Evolutionary conservation across 768 basidiomycete species (phyloP).

Genomic region (Pisolithus albus): DNA sequence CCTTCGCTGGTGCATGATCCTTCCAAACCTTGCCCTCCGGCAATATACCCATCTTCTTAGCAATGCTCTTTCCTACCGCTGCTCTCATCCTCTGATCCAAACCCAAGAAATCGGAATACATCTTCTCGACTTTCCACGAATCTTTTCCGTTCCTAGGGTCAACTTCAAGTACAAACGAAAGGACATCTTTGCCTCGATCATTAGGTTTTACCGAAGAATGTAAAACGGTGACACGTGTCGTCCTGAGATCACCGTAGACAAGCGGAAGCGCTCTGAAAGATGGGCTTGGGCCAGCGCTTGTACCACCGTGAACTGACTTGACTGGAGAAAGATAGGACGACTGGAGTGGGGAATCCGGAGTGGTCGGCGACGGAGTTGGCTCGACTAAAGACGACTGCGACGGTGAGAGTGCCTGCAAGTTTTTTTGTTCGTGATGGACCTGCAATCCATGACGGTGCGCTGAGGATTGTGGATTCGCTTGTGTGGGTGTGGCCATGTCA

Average conservation of each 20-base stretch:
- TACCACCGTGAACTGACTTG: conserved; percentile 12
- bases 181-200: conserved; percentile 85
- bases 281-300: conserved; percentile 25
- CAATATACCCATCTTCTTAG: conserved; percentile 71
- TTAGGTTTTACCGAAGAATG: conserved; percentile 84
- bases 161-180: conserved; percentile 80
- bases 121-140: conserved; percentile 82
- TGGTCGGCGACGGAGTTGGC: conserved; percentile 8
- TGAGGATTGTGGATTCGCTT: conserved; percentile 17
- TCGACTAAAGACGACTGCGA: conserved; percentile 18
- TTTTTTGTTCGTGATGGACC: conserved; percentile 20
- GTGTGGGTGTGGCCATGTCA: conserved; percentile 7
- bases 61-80: conserved; percentile 50
- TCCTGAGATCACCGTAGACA: conserved; percentile 62
- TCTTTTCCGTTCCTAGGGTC: conserved; percentile 66
- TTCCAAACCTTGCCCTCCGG: conserved; percentile 95
- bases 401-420: conserved; percentile 16
- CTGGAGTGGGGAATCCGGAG: conserved; percentile 24
- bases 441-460: conserved; percentile 3
- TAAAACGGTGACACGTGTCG: conserved; percentile 63
- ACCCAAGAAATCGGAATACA: conserved; percentile 87
- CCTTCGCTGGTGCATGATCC: conserved; percentile 94
- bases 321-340: conserved; percentile 26
- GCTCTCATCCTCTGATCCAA: conserved; percentile 73
- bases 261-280: conserved; percentile 71